phyloP scores from a whole-genome alignment of 441 rosid species.

The Metrosideros polymorpha region DNA sequence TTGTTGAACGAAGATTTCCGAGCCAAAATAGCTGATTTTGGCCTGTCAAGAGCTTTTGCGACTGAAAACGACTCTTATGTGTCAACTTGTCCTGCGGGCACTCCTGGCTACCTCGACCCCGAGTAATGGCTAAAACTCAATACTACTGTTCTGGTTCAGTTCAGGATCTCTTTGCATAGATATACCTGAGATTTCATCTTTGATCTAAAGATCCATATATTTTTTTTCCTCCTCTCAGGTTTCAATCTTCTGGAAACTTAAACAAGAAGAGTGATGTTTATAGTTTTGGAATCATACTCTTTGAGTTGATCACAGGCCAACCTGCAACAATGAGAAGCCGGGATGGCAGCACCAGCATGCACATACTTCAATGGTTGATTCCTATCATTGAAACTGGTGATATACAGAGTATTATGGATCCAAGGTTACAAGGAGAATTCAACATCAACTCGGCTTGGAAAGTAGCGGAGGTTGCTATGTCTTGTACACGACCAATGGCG shows the following conservation, averaged over 20 bases:
- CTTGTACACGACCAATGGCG: background rate
- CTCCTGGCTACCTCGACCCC: background rate
- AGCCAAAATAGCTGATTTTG: slow-evolving; percentile 7
- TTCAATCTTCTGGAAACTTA: background rate
- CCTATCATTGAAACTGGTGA: background rate
- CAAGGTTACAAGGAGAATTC: background rate
- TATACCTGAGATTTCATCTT: background rate
- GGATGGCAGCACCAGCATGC: background rate
- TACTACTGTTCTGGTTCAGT: background rate
- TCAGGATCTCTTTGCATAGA: background rate
- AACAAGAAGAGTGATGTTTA: background rate
- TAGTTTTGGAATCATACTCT: background rate
- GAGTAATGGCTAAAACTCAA: background rate
- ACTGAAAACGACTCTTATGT: background rate
- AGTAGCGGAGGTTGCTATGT: background rate
- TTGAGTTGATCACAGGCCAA: background rate
- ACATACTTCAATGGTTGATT: background rate
- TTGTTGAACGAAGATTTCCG: background rate
- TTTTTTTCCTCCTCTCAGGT: background rate
- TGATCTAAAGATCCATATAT: background rate
- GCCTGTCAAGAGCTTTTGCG: background rate
- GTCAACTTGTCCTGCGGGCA: background rate
- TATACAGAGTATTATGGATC: background rate
- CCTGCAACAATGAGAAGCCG: background rate
- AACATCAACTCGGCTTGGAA: background rate